A percentile compares a stretch with the other conserved stretches of the same genome.
Conservation (phyloP, 2,329 filamentous ascomycete species). For the Botrytis hyacinthi region DNA sequence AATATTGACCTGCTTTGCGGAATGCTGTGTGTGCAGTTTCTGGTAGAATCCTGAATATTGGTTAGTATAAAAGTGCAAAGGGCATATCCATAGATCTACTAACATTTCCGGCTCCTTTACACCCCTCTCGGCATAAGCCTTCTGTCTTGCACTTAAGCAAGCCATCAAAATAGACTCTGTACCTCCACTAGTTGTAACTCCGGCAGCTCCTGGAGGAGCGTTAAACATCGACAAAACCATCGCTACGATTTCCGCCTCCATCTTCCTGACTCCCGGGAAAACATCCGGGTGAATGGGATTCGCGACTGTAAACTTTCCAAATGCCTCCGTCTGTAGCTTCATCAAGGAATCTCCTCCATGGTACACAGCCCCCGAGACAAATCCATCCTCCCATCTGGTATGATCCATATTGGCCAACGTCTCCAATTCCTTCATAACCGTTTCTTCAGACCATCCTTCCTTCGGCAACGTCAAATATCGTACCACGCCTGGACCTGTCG, state of each 20-base stretch:
- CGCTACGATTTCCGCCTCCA: constrained; percentile 96
- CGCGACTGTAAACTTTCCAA: constrained; percentile 88
- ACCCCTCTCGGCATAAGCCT: constrained; percentile 79
- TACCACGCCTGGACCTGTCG: constrained; percentile 65
- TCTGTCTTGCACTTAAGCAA: constrained; percentile 84
- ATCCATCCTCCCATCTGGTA: constrained; percentile 94
- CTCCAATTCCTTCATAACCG: constrained; percentile 75
- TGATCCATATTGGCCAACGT: constrained; percentile 83
- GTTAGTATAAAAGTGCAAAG: constrained; percentile 29
- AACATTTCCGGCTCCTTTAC: constrained; percentile 94
- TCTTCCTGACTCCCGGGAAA: constrained; percentile 96
- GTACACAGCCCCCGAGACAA: constrained; percentile 92
- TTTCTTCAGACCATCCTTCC: constrained; percentile 78
- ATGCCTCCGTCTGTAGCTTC: constrained; percentile 86
- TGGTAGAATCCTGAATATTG: constrained; percentile 72
- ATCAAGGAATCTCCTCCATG: constrained; percentile 83
- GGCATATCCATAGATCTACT: constrained; percentile 36
- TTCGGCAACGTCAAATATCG: constrained; percentile 76
- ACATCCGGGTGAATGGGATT: constrained; percentile 98
- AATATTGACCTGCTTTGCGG: constrained; percentile 91
- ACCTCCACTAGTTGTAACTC: constrained; percentile 87
- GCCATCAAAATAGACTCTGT: constrained; percentile 98
- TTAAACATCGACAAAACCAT: constrained; percentile 93
- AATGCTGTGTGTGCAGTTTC: constrained; percentile 95
- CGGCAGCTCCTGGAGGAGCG: constrained; percentile 78